phyloP scores from a whole-genome alignment of 495 filamentous ascomycete genomes.

The Xylaria cubensis region DNA sequence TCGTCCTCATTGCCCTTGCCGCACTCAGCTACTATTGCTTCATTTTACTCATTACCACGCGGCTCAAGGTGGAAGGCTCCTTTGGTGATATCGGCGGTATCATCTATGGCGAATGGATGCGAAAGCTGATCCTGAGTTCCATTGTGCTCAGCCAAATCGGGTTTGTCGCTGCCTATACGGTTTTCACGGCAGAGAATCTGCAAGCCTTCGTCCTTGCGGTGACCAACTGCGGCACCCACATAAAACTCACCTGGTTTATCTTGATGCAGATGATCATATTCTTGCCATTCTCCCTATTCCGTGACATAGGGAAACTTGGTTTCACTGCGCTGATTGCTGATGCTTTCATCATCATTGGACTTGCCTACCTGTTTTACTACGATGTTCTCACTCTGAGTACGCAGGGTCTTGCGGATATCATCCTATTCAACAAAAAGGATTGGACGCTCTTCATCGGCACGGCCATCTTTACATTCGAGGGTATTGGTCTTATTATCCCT shows the following conservation, averaged over 20 bases:
- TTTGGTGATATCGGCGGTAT: conserved; percentile 96
- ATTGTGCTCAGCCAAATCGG: conserved; percentile 95
- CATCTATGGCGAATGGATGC: conserved; percentile 90
- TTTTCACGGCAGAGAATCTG: conserved; percentile 94
- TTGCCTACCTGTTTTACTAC: conserved; percentile 95
- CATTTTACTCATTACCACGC: conserved; percentile 85
- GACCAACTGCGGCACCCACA: conserved; percentile 76
- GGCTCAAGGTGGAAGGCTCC: conserved; percentile 81
- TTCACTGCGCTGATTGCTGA: conserved; percentile 92
- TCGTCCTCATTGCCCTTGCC: conserved; percentile 85
- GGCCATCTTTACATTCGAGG: conserved; percentile 98
- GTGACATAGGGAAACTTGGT: conserved; percentile 93
- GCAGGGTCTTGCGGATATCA: conserved; percentile 82
- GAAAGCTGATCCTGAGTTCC: conserved; percentile 82
- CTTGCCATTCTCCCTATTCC: conserved; percentile 87
- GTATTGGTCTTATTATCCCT: conserved; percentile 97
- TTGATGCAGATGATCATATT: conserved; percentile 93
- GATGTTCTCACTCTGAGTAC: conserved; percentile 83
- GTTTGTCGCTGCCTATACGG: conserved; percentile 97
- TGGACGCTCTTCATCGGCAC: conserved; percentile 99
- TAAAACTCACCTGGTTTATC: conserved; percentile 88
- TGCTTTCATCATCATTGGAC: conserved; percentile 87
- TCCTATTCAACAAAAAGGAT: conserved; percentile 80
- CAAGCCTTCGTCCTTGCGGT: conserved; percentile 90
- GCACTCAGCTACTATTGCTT: conserved; percentile 94